Evolutionary conservation across 2,329 filamentous ascomycete genomes (phyloP).

Genomic region (Fusarium hainanense): DNA sequence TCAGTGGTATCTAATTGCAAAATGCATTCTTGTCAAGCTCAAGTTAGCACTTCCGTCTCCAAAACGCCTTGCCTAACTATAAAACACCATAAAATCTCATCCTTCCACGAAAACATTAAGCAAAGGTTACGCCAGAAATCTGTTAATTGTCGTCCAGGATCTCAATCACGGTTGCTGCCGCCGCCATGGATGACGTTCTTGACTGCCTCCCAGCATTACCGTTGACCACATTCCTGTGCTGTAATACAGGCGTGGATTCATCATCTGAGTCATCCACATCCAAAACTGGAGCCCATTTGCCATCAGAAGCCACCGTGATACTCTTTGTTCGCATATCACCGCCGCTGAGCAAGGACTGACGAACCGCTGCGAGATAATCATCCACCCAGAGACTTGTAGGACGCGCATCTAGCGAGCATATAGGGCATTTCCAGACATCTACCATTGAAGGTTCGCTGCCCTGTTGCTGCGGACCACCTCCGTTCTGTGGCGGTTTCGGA

Average conservation of each 20-base stretch:
- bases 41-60: conserved; percentile 17
- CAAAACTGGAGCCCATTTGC: conserved; percentile 49
- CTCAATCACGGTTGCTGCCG: conserved; percentile 42
- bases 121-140: background rate
- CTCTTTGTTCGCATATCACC: conserved; percentile 44
- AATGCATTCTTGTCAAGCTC: conserved; percentile 25
- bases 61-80: conserved; percentile 23
- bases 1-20: conserved; percentile 37
- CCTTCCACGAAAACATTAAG: background rate
- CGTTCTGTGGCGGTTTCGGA: conserved; percentile 51
- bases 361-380: conserved; percentile 75
- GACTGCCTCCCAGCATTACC: conserved; percentile 10
- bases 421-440: conserved; percentile 88
- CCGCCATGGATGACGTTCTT: conserved; percentile 11
- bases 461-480: conserved; percentile 8
- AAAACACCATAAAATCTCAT: background rate
- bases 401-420: conserved; percentile 81
- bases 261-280: conserved; percentile 48
- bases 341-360: conserved; percentile 58
- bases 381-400: conserved; percentile 79
- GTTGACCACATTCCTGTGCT: background rate
- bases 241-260: conserved; percentile 32
- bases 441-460: conserved; percentile 63
- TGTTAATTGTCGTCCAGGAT: conserved; percentile 44
- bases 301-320: conserved; percentile 48